Conservation (phyloP, 2,329 filamentous ascomycete species). For the Neonectria punicea region DNA sequence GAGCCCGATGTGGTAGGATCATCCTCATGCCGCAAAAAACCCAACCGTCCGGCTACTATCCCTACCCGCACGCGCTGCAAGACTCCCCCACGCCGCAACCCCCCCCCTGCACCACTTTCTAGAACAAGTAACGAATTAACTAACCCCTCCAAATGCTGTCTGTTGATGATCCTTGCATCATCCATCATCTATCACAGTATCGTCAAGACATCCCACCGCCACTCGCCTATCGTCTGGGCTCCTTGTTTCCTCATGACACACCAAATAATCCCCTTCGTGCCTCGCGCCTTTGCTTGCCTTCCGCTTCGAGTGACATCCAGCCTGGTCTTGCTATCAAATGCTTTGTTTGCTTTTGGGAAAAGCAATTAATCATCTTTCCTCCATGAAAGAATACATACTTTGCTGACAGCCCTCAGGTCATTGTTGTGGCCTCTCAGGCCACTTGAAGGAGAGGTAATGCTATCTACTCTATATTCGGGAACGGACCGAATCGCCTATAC, state of each 20-base stretch:
- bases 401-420: background rate
- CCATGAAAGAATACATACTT: background rate
- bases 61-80: slow-evolving; percentile 11
- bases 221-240: background rate
- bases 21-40: slow-evolving; percentile 23
- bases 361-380: background rate
- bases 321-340: background rate
- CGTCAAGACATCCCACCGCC: background rate
- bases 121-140: slow-evolving; percentile 29
- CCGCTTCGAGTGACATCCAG: background rate
- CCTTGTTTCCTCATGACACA: background rate
- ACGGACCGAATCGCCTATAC: background rate
- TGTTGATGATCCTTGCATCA: slow-evolving; percentile 1
- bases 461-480: background rate
- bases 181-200: slow-evolving; percentile 10
- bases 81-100: slow-evolving; percentile 1
- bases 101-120: slow-evolving; percentile 25
- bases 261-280: background rate
- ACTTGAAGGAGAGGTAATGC: no score
- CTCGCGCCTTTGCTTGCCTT: background rate
- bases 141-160: background rate
- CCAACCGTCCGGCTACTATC: slow-evolving; percentile 10
- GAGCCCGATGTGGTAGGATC: slow-evolving; percentile 27
- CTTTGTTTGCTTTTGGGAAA: background rate
- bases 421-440: background rate